phyloP scores from a whole-genome alignment of 805 yeast genomes.

The Wickerhamomyces rabaulensis region DNA sequence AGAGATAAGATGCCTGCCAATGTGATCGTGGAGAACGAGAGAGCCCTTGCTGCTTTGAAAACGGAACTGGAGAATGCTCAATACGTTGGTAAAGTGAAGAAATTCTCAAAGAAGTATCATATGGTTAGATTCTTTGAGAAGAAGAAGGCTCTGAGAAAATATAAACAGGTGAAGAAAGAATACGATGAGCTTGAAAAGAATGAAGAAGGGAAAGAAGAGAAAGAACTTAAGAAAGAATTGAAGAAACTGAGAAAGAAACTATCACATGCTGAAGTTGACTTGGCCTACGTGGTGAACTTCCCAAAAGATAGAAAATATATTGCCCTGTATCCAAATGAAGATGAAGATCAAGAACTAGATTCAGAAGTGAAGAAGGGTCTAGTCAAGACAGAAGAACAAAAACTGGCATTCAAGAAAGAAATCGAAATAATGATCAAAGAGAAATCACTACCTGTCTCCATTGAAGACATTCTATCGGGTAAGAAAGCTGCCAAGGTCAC shows the following conservation, averaged over 20 bases:
- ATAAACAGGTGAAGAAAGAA: conserved; percentile 42
- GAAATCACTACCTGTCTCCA: conserved; percentile 53
- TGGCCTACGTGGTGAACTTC: conserved; percentile 69
- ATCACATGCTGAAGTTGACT: conserved; percentile 56
- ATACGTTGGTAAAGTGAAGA: conserved; percentile 38
- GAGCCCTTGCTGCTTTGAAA: conserved; percentile 63
- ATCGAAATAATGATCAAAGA: conserved; percentile 47
- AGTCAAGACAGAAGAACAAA: conserved; percentile 36
- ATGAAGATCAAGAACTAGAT: conserved; percentile 8
- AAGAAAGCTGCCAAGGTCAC: conserved; percentile 19
- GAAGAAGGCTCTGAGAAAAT: conserved; percentile 73
- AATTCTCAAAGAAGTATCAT: conserved; percentile 70
- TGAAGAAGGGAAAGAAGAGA: conserved; percentile 32
- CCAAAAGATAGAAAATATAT: conserved; percentile 79
- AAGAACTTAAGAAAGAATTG: conserved; percentile 24
- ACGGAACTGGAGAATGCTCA: conserved; percentile 50
- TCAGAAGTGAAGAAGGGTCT: conserved; percentile 29
- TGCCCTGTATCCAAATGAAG: conserved; percentile 60
- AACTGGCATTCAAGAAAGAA: conserved; percentile 45
- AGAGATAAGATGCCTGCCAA: conserved; percentile 59
- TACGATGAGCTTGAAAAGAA: conserved; percentile 22
- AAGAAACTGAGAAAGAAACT: conserved; percentile 48
- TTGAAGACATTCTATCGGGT: conserved; percentile 37
- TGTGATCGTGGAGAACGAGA: conserved; percentile 63
- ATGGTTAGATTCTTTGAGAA: conserved; percentile 90